These are phyloP conservation scores for Xylaria curta DNA, from an alignment of 495 filamentous ascomycete species.

Conservation along the genomic window DNA sequence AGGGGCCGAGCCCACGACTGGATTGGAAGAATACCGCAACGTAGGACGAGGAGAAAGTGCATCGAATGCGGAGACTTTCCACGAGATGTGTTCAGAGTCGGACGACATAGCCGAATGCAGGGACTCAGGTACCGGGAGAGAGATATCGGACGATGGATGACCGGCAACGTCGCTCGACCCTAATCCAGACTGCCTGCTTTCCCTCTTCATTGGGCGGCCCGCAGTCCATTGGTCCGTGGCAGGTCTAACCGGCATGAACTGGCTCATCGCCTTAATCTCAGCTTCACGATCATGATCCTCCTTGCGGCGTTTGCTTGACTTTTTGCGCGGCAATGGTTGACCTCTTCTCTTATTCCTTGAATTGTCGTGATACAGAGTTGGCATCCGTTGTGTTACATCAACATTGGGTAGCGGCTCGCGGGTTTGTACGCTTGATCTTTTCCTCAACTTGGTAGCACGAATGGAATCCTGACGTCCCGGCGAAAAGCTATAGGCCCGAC, in stretches of 20 bases:
- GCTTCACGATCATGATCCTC: conserved; percentile 78
- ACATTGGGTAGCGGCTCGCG: conserved; percentile 41
- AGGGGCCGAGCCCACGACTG: conserved; percentile 50
- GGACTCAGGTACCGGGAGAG: conserved; percentile 73
- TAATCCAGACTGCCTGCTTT: conserved; percentile 67
- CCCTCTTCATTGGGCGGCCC: conserved; percentile 62
- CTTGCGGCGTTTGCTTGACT: conserved; percentile 78
- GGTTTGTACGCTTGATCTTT: conserved; percentile 36
- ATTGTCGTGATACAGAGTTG: conserved; percentile 62
- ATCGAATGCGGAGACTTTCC: conserved; percentile 75
- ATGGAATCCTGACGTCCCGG: conserved; percentile 57
- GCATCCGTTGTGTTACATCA: conserved; percentile 55
- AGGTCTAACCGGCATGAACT: conserved; percentile 67
- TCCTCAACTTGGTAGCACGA: conserved; percentile 40
- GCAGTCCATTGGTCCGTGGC: conserved; percentile 57
- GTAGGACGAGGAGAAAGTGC: conserved; percentile 80
- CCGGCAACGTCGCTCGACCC: conserved; percentile 61
- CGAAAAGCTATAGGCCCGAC: conserved; percentile 60
- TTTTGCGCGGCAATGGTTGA: conserved; percentile 66
- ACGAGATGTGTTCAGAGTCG: conserved; percentile 71
- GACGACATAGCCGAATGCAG: conserved; percentile 75
- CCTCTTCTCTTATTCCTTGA: conserved; percentile 59
- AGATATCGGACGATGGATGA: conserved; percentile 73
- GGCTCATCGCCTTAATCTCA: conserved; percentile 85
- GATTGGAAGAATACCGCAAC: conserved; percentile 72